Evolutionary conservation across 2,329 filamentous ascomycete genomes (phyloP), one percentile per base, ranked within the genome.

Genomic region (Microsporum audouinii): DNA sequence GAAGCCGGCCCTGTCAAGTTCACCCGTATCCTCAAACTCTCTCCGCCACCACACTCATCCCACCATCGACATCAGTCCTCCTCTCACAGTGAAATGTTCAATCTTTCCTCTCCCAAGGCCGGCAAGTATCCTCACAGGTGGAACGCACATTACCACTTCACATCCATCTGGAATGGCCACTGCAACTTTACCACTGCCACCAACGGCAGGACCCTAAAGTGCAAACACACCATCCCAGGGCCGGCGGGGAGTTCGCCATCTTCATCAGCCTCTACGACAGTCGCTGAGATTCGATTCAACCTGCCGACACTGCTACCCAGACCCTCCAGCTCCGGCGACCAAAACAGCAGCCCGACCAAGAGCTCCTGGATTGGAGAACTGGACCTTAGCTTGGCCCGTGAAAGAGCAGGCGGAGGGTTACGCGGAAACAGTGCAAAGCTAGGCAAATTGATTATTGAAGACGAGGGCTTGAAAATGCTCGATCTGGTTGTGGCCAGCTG

Each of bases 381-480:
- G 29, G 88, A 92, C 69, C 71, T 94, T 2, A 87, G 84, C 27
- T 78, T 96, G 0, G 92, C 91, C 0, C 83, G 84, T 65, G 92
- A 97, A 73, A 84, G 82, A 61, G 91, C 91, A 0, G 92, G 92
- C 1, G 92, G 92, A 27, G 92, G 92, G 0, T 87, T 88, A 69
- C 82, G 87, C 51, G 92, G 92, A 0, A 91, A 89, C 72, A 84
- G 89, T 68, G 91, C 90, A 2, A 99, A 99, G 77, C 77, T 99
- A 67, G 94, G 92, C 0, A 99, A 97, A 75, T 77, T 99, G 58
- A 90, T 97, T 58, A 82, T 99, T 41, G 84, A 91, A 67, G 85
- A 92, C 61, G 91, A 95, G 68, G 94, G 94, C 0, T 76, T 95
- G 65, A 95, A 95, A 78, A 97, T 99, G 92, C 75, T 97, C 68